Percentiles rank a stretch among this genome's conserved stretches.
Evolutionary conservation across 192 early-diverging fungal genomes (phyloP).

Genomic region (Piromyces finnis): DNA sequence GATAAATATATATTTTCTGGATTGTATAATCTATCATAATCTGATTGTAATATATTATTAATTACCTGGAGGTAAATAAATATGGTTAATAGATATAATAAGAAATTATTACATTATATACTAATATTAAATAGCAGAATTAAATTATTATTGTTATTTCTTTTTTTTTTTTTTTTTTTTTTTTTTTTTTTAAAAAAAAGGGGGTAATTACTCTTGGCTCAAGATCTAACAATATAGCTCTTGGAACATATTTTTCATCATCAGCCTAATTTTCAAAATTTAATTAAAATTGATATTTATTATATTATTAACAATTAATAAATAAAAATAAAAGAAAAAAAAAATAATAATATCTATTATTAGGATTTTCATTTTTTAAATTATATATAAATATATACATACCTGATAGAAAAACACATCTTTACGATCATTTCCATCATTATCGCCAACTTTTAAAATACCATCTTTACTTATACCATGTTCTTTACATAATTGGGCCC

Average conservation of each 20-base stretch:
- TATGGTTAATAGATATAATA: too few species aligned
- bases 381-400: not conserved
- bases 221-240: constrained; percentile 76
- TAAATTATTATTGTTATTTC: too few species aligned
- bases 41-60: constrained; percentile 67
- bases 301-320: too few species aligned
- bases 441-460: constrained; percentile 79
- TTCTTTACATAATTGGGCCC: constrained; percentile 74
- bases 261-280: too few species aligned
- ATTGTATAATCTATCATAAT: constrained; percentile 86
- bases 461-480: constrained; percentile 93
- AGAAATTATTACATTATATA: too few species aligned
- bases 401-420: constrained; percentile 98
- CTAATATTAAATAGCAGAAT: too few species aligned
- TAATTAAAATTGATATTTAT: too few species aligned
- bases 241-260: constrained; percentile 95
- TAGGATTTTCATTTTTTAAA: too few species aligned
- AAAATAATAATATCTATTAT: too few species aligned
- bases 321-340: too few species aligned
- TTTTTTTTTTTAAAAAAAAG: too few species aligned
- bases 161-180: not conserved
- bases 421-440: constrained; percentile 75
- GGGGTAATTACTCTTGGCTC: constrained; percentile 63
- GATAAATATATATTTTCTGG: constrained; percentile 91
- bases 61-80: constrained; percentile 40